phyloP scores from a whole-genome alignment of 108 stramenopile genomes.

The Cyclotella choctawhatcheeana region DNA sequence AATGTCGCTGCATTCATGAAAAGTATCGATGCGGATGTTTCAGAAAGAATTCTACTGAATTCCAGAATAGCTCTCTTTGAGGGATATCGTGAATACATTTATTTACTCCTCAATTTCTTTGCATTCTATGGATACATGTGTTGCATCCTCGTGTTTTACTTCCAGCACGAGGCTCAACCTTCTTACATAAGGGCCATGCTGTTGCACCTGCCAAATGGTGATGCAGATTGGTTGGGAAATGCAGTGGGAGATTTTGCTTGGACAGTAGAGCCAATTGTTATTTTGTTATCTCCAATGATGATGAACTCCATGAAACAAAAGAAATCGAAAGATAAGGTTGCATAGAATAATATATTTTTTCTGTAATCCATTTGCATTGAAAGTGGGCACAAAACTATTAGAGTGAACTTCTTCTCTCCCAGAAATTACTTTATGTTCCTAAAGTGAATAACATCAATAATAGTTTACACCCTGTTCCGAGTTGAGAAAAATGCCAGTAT shows the following conservation, averaged over 20 bases:
- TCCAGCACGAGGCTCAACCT: slow-evolving; percentile 68
- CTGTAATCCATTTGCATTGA: neutral
- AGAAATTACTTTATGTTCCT: too few species aligned
- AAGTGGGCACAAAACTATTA: too few species aligned
- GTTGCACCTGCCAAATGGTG: slow-evolving; percentile 59
- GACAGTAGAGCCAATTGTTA: slow-evolving; percentile 86
- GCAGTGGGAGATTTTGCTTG: slow-evolving; percentile 90
- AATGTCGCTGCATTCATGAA: slow-evolving; percentile 20
- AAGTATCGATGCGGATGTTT: slow-evolving; percentile 34
- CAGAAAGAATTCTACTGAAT: slow-evolving; percentile 24
- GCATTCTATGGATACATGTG: slow-evolving; percentile 87
- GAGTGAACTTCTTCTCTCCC: too few species aligned
- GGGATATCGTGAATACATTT: slow-evolving; percentile 81
- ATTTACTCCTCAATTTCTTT: slow-evolving; percentile 80
- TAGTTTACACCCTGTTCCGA: too few species aligned
- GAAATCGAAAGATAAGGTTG: slow-evolving; percentile 29
- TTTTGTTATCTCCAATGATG: slow-evolving; percentile 59
- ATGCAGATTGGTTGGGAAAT: slow-evolving; percentile 89
- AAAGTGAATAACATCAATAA: too few species aligned
- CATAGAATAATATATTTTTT: too few species aligned
- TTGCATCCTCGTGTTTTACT: slow-evolving; percentile 69
- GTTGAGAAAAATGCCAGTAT: too few species aligned
- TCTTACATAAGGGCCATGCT: slow-evolving; percentile 51
- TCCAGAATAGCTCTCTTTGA: slow-evolving; percentile 50
- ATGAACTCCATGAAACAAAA: slow-evolving; percentile 24